phyloP scores from a whole-genome alignment of 192 early-diverging fungal genomes.

The Linnemannia exigua region DNA sequence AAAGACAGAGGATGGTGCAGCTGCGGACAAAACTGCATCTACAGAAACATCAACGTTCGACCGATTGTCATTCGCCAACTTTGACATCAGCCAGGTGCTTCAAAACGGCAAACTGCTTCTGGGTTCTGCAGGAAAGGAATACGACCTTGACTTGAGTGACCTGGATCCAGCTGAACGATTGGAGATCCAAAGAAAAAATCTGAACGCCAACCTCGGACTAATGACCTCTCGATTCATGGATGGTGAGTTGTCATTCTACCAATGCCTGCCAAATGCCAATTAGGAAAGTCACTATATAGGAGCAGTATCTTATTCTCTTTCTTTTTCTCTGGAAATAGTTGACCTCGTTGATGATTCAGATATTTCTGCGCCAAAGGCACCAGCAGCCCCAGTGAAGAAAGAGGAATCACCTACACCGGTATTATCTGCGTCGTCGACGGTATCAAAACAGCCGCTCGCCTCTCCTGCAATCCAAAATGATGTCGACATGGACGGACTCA shows the following conservation, averaged over 20 bases:
- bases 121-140: slow-evolving; percentile 92
- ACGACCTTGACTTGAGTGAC: slow-evolving; percentile 84
- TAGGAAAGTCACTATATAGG: not conserved
- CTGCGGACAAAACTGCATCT: slow-evolving; percentile 26
- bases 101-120: slow-evolving; percentile 83
- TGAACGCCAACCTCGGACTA: slow-evolving; percentile 84
- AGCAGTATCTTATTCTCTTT: not conserved
- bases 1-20: slow-evolving; percentile 21
- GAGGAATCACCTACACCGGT: slow-evolving; percentile 44
- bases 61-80: slow-evolving; percentile 80
- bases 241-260: slow-evolving; percentile 57
- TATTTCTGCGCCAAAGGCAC: slow-evolving; percentile 59
- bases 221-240: slow-evolving; percentile 92
- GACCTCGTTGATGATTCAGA: slow-evolving; percentile 92
- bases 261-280: not conserved
- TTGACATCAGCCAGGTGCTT: slow-evolving; percentile 89
- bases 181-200: slow-evolving; percentile 83
- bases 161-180: slow-evolving; percentile 88
- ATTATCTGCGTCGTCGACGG: not conserved
- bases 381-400: slow-evolving; percentile 25
- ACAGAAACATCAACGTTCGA: slow-evolving; percentile 56
- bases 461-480: slow-evolving; percentile 49
- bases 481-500: slow-evolving; percentile 83
- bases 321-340: slow-evolving; percentile 57
- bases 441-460: slow-evolving; percentile 18